These are phyloP conservation scores for Fusarium liriodendri DNA, from an alignment of 2,329 filamentous ascomycete species.

Conservation along the genomic window DNA sequence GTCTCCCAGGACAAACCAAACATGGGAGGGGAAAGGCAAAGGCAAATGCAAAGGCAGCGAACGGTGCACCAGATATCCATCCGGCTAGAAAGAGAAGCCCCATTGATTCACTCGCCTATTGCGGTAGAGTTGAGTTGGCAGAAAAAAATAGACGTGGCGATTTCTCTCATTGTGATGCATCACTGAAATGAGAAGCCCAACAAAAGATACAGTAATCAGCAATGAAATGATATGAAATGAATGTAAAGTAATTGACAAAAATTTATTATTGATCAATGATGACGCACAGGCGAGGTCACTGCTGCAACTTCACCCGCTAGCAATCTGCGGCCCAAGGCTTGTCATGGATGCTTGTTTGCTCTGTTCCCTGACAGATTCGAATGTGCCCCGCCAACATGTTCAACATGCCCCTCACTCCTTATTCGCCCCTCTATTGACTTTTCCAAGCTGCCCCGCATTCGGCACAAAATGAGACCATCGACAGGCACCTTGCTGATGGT, in stretches of 20 bases:
- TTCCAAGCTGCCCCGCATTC: conserved; percentile 38
- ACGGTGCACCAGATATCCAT: conserved; percentile 24
- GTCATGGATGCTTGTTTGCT: conserved; percentile 35
- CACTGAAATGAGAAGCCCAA: conserved; percentile 19
- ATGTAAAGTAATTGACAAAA: conserved; percentile 2
- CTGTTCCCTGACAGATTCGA: conserved; percentile 16
- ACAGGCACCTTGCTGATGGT: neutral
- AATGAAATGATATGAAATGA: neutral
- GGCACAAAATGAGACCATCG: conserved; percentile 6
- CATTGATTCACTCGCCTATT: conserved; percentile 33
- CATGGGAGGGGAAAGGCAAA: conserved; percentile 12
- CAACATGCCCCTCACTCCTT: conserved; percentile 40
- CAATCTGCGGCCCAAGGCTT: conserved; percentile 26
- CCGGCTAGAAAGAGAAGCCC: conserved; percentile 27
- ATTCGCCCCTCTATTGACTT: conserved; percentile 39
- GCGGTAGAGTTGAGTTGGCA: conserved; percentile 19
- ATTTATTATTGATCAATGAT: conserved; percentile 20
- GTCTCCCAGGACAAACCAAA: conserved; percentile 17
- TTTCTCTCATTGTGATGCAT: conserved; percentile 29
- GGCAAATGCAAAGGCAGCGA: neutral
- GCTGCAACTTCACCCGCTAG: conserved; percentile 33
- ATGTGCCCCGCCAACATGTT: conserved; percentile 38
- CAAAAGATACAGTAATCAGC: conserved; percentile 6
- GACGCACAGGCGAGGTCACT: conserved; percentile 36
- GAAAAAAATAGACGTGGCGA: conserved; percentile 35